Conservation (phyloP, 164 flowering plant genomes). For the Annona squamosa region DNA sequence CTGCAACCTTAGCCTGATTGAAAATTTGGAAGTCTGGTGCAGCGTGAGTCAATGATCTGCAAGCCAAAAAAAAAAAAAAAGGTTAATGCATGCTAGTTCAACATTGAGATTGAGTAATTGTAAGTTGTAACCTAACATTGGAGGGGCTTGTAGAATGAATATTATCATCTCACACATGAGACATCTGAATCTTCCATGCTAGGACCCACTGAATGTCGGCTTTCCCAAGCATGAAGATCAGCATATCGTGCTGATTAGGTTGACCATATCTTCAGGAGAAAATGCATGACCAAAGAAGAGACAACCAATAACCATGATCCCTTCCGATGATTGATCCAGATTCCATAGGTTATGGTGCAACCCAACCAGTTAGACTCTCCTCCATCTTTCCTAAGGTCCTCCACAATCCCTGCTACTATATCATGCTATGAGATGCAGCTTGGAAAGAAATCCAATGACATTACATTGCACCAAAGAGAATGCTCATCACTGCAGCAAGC, state of each 20-base stretch:
- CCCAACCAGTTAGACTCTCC: neutral
- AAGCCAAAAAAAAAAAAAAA: conserved; percentile 2
- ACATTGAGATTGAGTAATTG: neutral
- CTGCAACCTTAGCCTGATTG: conserved; percentile 66
- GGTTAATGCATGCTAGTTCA: neutral
- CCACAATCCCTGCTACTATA: neutral
- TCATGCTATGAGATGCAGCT: too few species aligned
- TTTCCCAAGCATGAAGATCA: neutral
- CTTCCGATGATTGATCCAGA: neutral
- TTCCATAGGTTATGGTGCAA: neutral
- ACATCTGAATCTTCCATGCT: neutral
- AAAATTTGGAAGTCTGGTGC: conserved; percentile 64
- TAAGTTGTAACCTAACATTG: neutral
- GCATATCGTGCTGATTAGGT: neutral
- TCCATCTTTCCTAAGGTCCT: neutral
- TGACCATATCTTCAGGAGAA: neutral
- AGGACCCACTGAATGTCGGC: neutral
- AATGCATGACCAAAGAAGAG: neutral
- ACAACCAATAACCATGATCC: too few species aligned
- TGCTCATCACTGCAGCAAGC: conserved; percentile 66
- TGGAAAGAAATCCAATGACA: neutral
- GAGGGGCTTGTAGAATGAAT: neutral
- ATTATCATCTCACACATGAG: neutral
- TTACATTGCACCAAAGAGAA: conserved; percentile 74
- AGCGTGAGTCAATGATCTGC: conserved; percentile 65